Evolutionary conservation across 345 rosid genomes (phyloP).

Genomic region (Boechera stricta): DNA sequence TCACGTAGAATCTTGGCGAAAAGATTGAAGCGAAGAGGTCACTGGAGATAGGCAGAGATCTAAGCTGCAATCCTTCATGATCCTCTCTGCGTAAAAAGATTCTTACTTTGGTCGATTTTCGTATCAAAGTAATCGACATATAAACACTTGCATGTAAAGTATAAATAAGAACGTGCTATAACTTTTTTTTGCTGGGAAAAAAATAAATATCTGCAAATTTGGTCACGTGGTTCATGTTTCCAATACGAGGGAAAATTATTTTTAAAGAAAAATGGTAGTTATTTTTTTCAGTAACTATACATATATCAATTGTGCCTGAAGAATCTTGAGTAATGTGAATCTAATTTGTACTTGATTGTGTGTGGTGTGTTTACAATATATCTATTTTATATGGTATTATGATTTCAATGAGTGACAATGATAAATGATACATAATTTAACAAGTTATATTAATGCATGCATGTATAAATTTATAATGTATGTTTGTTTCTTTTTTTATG

Average conservation of each 20-base stretch:
- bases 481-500: neutral
- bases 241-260: neutral
- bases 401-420: neutral
- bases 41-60: constrained; percentile 43
- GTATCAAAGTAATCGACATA: constrained; percentile 25
- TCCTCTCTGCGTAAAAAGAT: constrained; percentile 7
- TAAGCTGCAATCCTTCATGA: constrained; percentile 37
- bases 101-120: constrained; percentile 28
- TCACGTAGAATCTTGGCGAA: constrained; percentile 29
- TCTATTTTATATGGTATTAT: neutral
- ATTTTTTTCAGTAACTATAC: neutral
- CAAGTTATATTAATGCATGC: neutral
- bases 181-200: neutral
- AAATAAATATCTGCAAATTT: constrained; percentile 43
- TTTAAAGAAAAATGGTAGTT: neutral
- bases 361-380: neutral
- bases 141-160: constrained; percentile 19
- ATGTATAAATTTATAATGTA: neutral
- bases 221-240: constrained; percentile 49
- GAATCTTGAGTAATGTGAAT: constrained; percentile 18
- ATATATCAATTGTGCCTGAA: constrained; percentile 1
- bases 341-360: neutral
- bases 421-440: neutral
- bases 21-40: constrained; percentile 36
- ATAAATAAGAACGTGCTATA: constrained; percentile 33